Evolutionary conservation across 306 rosid genomes (phyloP), one percentile per base, ranked within the genome.

Genomic region (peach (Prunus persica)): DNA sequence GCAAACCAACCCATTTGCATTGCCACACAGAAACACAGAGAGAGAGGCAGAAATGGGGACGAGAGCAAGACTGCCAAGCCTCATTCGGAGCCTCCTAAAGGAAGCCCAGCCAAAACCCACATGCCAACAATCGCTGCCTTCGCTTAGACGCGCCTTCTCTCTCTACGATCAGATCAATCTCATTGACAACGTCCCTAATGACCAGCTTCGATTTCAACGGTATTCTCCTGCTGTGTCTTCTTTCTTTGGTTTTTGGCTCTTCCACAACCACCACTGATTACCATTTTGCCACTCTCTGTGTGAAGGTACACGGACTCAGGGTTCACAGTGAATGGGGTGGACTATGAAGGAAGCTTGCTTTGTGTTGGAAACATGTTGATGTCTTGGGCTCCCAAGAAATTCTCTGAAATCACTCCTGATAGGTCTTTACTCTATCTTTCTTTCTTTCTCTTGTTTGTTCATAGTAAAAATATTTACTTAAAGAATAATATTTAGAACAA

Each of bases 81-180:
- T 94, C 15, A 84, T 94, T 41, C 88, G 98, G 65, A 89, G 72
- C 78, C 89, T 94, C 49, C 86, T 87, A 2, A 91, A 88, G 63
- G 89, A 82, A 70, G 4, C 85, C 82, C 1, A 55, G 34, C 76
- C 86, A 6, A 91, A 85, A 32, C 86, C 91, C 4, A 83, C 76
- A 4, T 58, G 63, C 68, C 82, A 61, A 14, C 71, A 90, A n/a
- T 62, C 46, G n/a, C 78, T 94, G 11, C 97, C 97, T 30, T 94
- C 98, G 27, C 89, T 92, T 27, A 83, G 98, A 52, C 97, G 98
- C 67, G 88, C 95, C 27, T 94, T 94, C 81, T 94, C 98, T 22
- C 72, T 94, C 62, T 94, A 94, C 87, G 98, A 94, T 79, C 98
- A 94, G 91, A 92, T 94, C 92, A 94, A 94, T 71, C 94, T 94